These are phyloP conservation scores for Harrya chromipes DNA, from an alignment of 768 basidiomycete genomes.

Conservation along the genomic window DNA sequence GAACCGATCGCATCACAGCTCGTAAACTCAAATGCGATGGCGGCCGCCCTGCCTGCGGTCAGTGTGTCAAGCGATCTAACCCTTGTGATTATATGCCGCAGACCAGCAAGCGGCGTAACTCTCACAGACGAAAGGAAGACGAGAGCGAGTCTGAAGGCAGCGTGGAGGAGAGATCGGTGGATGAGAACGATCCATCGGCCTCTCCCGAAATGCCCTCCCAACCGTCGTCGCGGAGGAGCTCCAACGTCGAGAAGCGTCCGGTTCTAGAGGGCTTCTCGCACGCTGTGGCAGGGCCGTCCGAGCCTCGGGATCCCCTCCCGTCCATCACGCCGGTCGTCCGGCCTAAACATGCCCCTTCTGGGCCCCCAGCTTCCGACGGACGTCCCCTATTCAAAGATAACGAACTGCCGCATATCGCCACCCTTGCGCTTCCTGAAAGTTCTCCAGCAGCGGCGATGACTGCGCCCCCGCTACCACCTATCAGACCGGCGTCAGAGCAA, in stretches of 20 bases:
- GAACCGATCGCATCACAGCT: constrained; percentile 43
- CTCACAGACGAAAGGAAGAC: constrained; percentile 60
- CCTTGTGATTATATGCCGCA: constrained; percentile 76
- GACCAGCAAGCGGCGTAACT: constrained; percentile 70
- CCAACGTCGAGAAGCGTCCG: constrained; percentile 35
- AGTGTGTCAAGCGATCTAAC: constrained; percentile 76
- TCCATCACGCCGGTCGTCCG: constrained; percentile 35
- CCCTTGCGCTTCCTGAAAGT: constrained; percentile 56
- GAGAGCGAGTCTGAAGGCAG: constrained; percentile 59
- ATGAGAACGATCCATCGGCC: constrained; percentile 49
- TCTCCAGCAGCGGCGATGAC: constrained; percentile 58
- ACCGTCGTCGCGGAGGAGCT: constrained; percentile 35
- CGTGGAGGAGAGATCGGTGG: constrained; percentile 55
- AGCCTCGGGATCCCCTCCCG: constrained; percentile 44
- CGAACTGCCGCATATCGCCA: constrained; percentile 70
- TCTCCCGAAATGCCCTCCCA: constrained; percentile 47
- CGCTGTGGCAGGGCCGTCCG: constrained; percentile 33
- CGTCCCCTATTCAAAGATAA: constrained; percentile 55
- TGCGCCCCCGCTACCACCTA: constrained; percentile 59
- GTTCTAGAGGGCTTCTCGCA: constrained; percentile 31
- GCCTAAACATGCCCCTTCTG: constrained; percentile 27
- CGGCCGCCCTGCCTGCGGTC: constrained; percentile 76
- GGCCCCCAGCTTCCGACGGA: constrained; percentile 27
- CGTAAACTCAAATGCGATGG: constrained; percentile 90
- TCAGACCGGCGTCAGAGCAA: constrained; percentile 64